These are phyloP conservation scores for Podila epigama DNA, from an alignment of 192 early-diverging fungal species.

Conservation along the genomic window DNA sequence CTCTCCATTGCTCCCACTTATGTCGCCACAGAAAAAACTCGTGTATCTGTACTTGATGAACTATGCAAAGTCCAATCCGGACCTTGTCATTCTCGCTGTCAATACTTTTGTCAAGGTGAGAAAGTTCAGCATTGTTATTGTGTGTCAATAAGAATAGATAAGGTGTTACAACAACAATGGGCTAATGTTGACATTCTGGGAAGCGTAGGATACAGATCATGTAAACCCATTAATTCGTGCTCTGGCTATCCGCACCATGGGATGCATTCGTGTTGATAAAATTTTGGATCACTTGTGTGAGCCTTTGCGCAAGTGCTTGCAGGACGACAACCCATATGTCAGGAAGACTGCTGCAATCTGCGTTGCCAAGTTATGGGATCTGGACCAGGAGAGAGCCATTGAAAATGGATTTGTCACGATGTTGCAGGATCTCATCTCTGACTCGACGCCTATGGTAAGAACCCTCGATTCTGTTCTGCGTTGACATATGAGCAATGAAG, in stretches of 20 bases:
- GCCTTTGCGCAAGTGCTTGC: slow-evolving; percentile 88
- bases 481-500: neutral
- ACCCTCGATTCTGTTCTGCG: neutral
- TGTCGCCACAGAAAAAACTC: slow-evolving; percentile 82
- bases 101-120: slow-evolving; percentile 95
- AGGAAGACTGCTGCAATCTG: slow-evolving; percentile 96
- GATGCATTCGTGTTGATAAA: slow-evolving; percentile 94
- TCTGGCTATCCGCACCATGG: slow-evolving; percentile 98
- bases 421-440: slow-evolving; percentile 90
- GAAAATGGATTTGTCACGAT: slow-evolving; percentile 93
- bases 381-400: slow-evolving; percentile 83
- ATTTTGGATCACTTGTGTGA: slow-evolving; percentile 94
- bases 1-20: neutral
- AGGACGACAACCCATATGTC: slow-evolving; percentile 97
- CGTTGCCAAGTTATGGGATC: slow-evolving; percentile 95
- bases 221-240: slow-evolving; percentile 94
- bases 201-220: slow-evolving; percentile 96
- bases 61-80: slow-evolving; percentile 96
- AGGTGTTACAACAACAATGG: neutral
- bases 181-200: neutral
- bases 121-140: neutral
- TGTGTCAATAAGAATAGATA: neutral
- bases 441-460: slow-evolving; percentile 94
- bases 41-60: slow-evolving; percentile 98
- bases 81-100: slow-evolving; percentile 95